Base-by-base conservation (phyloP, 257 asterid species). In the Schizonepeta tenuifolia region DNA sequence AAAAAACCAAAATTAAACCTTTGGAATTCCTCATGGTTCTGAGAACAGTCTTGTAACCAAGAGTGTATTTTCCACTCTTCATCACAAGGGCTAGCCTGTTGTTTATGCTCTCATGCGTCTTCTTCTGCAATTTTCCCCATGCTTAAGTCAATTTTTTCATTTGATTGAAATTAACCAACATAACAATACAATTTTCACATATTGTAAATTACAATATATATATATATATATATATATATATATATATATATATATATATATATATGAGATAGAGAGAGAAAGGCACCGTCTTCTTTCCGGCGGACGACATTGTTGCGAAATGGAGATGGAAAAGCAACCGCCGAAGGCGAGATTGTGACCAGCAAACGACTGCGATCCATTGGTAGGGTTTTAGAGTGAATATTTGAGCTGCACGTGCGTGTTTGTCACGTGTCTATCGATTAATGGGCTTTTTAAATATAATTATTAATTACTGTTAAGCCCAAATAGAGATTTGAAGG, bases 21-120 rank as follows among this genome's bases (percentile, higher is more conserved):
- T 86, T 88, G 8, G 95, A 88, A 73, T 9, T 83, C 78, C 95
- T 83, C 62, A 88, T 83, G 50, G 91, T 80, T 46, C 86, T 86
- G 77, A 88, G 87, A 17, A 86, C 95, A 31, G 95, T 88, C 71
- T 88, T 88, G 85, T 88, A 88, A 56, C 95, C 95, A 38, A 38
- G 89, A 71, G 87, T 82, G 78, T 67, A 86, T 51, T 86, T 86
- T 1, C 95, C 95, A 72, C 95, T 88, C 90, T 89, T 89, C 89
- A 89, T 80, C 49, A 86, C 96, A 57, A 89, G 86, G 20, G 89
- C 90, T 66, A 89, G n/a, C 71, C 92, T 79, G 73, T 78, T 86
- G 86, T 85, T 88, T 54, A 89, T 85, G 80, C 87, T 86, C 82
- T 89, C 92, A 72, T 86, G 90, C 7, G 84, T 85, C 92, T 84